phyloP scores from a whole-genome alignment of 1,284 basidiomycete species.

The Golubevia sp. region DNA sequence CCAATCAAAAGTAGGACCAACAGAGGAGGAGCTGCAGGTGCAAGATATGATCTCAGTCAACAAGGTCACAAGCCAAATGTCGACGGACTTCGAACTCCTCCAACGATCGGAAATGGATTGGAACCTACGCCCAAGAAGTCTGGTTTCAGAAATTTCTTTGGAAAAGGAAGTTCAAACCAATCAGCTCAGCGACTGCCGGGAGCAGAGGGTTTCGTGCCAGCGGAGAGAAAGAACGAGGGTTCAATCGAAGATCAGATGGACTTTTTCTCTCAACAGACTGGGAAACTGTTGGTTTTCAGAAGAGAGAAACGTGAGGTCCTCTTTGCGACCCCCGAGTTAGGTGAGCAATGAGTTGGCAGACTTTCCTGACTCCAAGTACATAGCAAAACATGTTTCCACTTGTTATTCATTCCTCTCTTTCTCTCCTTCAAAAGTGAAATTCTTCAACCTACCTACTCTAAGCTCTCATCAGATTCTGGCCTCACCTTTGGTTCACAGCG shows the following conservation, averaged over 20 bases:
- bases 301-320: conserved; percentile 19
- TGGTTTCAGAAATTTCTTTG: background rate
- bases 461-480: conserved; percentile 2
- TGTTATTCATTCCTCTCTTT: too few species aligned
- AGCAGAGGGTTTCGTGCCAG: background rate
- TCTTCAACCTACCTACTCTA: conserved; percentile 6
- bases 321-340: conserved; percentile 15
- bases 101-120: background rate
- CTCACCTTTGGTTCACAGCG: conserved; percentile 1
- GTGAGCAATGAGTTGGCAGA: too few species aligned
- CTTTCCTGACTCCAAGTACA: too few species aligned
- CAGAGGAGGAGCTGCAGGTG: background rate
- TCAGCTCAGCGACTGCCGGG: background rate
- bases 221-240: background rate
- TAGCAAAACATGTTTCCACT: too few species aligned
- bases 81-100: background rate
- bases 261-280: conserved; percentile 12
- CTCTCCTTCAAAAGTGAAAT: conserved; percentile 1
- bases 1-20: background rate
- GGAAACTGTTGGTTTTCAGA: conserved; percentile 15
- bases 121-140: background rate
- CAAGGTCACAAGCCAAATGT: background rate
- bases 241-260: conserved; percentile 18
- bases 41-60: background rate
- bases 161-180: too few species aligned